Base-by-base conservation (phyloP, 306 rosid genomes). In the Mimosa pudica region DNA sequence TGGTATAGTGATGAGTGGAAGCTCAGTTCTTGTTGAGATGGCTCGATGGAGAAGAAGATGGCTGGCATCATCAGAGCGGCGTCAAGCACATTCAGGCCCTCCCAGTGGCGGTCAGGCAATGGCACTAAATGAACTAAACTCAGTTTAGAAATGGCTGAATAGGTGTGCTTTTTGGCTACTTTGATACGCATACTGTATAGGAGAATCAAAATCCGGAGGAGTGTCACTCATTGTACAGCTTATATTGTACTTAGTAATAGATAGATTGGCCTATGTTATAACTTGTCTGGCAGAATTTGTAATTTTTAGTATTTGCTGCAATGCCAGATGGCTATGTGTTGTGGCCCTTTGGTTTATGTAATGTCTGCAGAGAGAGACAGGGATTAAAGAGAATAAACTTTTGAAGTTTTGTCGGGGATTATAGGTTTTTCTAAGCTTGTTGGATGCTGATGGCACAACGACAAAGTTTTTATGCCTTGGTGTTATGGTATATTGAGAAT, bases 1-100 rank as follows among this genome's bases (percentile, higher is more conserved):
- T 72, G 98, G 98, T 44, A 85, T 91, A 13, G 90, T 92, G 73
- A 89, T 96, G 98, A 93, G 97, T 54, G 98, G 98, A 65, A 93
- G 91, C 84, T 96, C 99, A 41, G 85, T 96, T 52, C 30, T 93
- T 33, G 75, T 84, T 0, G 98, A 96, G 77, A 32, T 83, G 47
- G 65, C 73, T 49, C 77, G 89, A 86, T 88, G 90, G 93, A 89
- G 88, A 84, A 89, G 89, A 77, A 85, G 87, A 81, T 85, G 85
- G 90, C 86, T 69, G 44, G 81, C 81, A 62, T 76, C 66, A 8
- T 57, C 85, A 17, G 82, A 78, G 70, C 98, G 77, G 76, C 87
- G 10, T 20, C 52, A 66, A 80, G 70, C 76, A 17, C 60, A 48
- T 63, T 36, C 61, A 54, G 45, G 78, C 82, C 81, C 73, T 48